These are phyloP conservation scores for Peniophora sp. DNA, from an alignment of 1,284 basidiomycete genomes.

Conservation along the genomic window DNA sequence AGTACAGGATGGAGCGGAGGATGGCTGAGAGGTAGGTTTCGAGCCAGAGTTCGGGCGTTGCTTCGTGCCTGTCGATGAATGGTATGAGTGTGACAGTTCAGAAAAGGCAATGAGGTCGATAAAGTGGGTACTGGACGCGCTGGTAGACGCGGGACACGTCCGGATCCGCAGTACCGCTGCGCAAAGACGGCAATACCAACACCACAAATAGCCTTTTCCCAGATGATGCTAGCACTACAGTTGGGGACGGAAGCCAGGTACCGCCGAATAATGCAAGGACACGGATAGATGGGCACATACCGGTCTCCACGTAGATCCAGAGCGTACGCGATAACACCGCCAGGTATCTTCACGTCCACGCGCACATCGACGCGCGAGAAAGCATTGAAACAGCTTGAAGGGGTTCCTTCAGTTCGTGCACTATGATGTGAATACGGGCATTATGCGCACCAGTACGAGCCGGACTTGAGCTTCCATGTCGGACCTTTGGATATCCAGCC, in stretches of 20 bases:
- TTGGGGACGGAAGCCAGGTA: no score
- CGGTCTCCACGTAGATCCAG: slow-evolving; percentile 92
- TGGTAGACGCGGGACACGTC: no score
- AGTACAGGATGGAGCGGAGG: slow-evolving; percentile 88
- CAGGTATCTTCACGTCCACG: slow-evolving; percentile 97
- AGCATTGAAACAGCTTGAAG: slow-evolving; percentile 89
- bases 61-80: slow-evolving; percentile 76
- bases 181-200: not conserved
- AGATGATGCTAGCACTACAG: no score
- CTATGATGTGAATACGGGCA: not conserved
- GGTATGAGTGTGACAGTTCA: slow-evolving; percentile 2
- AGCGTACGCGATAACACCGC: slow-evolving; percentile 92
- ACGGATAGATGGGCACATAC: slow-evolving; percentile 41
- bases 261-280: no score
- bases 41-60: slow-evolving; percentile 91
- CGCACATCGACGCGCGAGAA: slow-evolving; percentile 96
- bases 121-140: not conserved
- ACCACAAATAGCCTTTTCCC: no score
- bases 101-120: not conserved
- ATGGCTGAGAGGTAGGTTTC: slow-evolving; percentile 95
- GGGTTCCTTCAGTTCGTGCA: not conserved
- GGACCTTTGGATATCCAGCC: slow-evolving; percentile 89
- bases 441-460: slow-evolving; percentile 80
- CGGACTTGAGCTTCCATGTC: slow-evolving; percentile 90
- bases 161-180: not conserved